phyloP scores from a whole-genome alignment of 1,139 yeast species.

The Candida neerlandica region DNA sequence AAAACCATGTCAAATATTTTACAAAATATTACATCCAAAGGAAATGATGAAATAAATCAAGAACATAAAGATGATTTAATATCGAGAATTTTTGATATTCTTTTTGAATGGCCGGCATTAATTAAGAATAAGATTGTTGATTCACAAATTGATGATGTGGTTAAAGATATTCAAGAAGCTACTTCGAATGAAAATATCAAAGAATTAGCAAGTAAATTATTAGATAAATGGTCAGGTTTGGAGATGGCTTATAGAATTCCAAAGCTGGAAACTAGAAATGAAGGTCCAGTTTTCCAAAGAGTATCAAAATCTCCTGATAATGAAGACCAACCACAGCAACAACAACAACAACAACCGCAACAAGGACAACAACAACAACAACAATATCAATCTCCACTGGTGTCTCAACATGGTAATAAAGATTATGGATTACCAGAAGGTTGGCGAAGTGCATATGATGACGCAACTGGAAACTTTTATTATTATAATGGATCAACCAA shows the following conservation, averaged over 20 bases:
- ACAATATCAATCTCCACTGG: conserved; percentile 15
- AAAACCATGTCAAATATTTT: conserved; percentile 70
- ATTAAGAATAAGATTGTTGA: conserved; percentile 82
- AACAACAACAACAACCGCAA: conserved; percentile 13
- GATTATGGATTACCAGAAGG: conserved; percentile 45
- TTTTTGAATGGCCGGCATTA: conserved; percentile 76
- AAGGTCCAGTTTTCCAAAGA: conserved; percentile 18
- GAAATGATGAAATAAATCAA: conserved; percentile 15
- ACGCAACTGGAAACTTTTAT: conserved; percentile 42
- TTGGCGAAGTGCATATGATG: conserved; percentile 56
- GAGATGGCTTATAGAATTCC: conserved; percentile 88
- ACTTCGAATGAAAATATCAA: conserved; percentile 36
- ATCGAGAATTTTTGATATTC: conserved; percentile 53
- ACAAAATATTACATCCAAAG: conserved; percentile 31
- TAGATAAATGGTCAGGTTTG: conserved; percentile 71
- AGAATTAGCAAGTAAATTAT: conserved; percentile 43
- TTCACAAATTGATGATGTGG: conserved; percentile 71
- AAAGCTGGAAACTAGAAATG: conserved; percentile 27
- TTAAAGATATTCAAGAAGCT: conserved; percentile 44
- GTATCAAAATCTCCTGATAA: conserved; percentile 24
- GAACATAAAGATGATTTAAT: conserved; percentile 39
- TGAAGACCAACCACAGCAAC: conserved; percentile 5
- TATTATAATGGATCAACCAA: conserved; percentile 55
- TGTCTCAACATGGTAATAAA: conserved; percentile 21
- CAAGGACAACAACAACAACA: conserved; percentile 18